A percentile compares a stretch with the other conserved stretches of the same genome.
Conservation (phyloP, 768 basidiomycete genomes). For the Leccinum disarticulatum region DNA sequence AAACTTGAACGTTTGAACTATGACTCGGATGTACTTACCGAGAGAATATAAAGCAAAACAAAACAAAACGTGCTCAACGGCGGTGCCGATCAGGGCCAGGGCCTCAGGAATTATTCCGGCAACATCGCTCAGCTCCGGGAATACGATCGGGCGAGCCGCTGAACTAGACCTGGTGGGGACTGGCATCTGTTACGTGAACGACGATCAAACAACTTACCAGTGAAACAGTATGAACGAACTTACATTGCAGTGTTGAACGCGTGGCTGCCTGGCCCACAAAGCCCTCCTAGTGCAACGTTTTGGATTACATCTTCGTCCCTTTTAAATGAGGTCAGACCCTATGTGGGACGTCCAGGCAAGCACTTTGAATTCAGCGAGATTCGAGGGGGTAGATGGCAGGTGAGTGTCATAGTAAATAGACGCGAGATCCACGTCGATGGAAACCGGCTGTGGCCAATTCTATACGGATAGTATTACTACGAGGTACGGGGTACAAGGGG, state of each 20-base stretch:
- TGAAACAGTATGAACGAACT: neutral
- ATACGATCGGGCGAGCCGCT: too few species aligned
- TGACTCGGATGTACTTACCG: too few species aligned
- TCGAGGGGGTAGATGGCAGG: neutral
- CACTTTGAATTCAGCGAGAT: neutral
- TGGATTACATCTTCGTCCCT: too few species aligned
- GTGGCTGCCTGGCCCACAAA: too few species aligned
- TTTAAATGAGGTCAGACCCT: too few species aligned
- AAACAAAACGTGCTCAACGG: neutral
- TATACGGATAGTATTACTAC: too few species aligned
- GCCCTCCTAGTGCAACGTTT: neutral
- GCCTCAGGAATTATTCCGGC: neutral
- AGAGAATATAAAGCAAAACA: neutral
- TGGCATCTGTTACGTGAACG: neutral
- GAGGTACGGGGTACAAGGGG: too few species aligned
- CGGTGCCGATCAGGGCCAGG: neutral
- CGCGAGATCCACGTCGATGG: neutral
- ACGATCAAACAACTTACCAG: neutral
- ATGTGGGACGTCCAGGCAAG: neutral
- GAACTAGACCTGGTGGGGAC: too few species aligned
- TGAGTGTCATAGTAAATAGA: neutral
- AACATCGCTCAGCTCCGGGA: neutral
- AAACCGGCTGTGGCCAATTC: too few species aligned
- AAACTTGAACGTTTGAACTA: neutral
- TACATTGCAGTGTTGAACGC: neutral